A percentile compares a stretch with the other conserved stretches of the same genome.
Evolutionary conservation across 2,329 filamentous ascomycete genomes (phyloP).

Genomic region (Aspergillus vadensis): DNA sequence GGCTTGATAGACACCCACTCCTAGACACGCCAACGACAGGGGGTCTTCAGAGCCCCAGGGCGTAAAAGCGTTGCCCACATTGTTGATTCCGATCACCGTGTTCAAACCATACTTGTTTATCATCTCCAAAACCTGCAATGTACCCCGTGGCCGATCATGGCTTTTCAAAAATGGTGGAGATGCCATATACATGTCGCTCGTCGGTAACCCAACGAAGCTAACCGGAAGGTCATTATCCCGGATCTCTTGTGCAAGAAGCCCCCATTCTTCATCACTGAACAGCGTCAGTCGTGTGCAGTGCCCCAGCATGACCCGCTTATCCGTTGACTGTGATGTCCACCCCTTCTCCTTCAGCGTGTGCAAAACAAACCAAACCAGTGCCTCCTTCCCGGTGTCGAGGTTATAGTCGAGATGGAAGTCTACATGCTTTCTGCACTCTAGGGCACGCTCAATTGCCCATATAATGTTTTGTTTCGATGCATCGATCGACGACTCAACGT

Average conservation of each 20-base stretch:
- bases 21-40: constrained; percentile 61
- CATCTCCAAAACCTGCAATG: constrained; percentile 62
- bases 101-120: constrained; percentile 61
- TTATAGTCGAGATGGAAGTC: constrained; percentile 76
- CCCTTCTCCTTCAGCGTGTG: constrained; percentile 49
- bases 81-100: constrained; percentile 67
- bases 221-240: constrained; percentile 56
- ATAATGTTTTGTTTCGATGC: constrained; percentile 60
- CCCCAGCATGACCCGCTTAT: constrained; percentile 61
- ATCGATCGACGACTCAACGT: constrained; percentile 60
- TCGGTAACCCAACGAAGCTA: constrained; percentile 69
- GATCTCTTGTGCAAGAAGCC: constrained; percentile 52
- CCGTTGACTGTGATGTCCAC: constrained; percentile 51
- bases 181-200: constrained; percentile 74
- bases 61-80: constrained; percentile 74
- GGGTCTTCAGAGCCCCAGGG: constrained; percentile 70
- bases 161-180: constrained; percentile 38
- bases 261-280: constrained; percentile 55
- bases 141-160: constrained; percentile 55
- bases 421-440: constrained; percentile 57
- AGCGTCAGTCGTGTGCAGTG: constrained; percentile 69
- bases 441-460: constrained; percentile 62
- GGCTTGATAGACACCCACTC: constrained; percentile 68
- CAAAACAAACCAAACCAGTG: constrained; percentile 59
- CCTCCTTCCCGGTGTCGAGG: constrained; percentile 52